These are phyloP conservation scores for Bipolaris cookei DNA, from an alignment of 2,329 filamentous ascomycete genomes.

Conservation along the genomic window DNA sequence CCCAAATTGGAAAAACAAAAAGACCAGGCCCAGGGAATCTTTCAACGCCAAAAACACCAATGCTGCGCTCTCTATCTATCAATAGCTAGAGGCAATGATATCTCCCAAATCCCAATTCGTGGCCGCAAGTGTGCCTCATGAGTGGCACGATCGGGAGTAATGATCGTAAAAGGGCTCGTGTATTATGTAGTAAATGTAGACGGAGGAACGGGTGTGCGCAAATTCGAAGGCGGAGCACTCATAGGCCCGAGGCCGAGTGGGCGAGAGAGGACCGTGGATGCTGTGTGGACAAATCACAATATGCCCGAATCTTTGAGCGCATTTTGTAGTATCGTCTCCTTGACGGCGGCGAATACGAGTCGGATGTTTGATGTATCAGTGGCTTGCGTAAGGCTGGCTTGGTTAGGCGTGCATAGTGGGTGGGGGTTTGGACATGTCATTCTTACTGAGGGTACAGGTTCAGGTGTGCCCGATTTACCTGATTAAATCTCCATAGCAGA, in stretches of 20 bases:
- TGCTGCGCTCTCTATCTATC: conserved; percentile 44
- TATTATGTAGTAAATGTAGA: conserved; percentile 45
- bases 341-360: conserved; percentile 95
- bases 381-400: conserved; percentile 88
- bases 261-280: conserved; percentile 33
- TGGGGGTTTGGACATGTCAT: background rate
- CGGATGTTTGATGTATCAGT: conserved; percentile 99
- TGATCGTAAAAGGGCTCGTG: conserved; percentile 45
- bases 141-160: conserved; percentile 36
- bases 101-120: conserved; percentile 46
- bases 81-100: conserved; percentile 47
- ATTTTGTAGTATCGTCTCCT: conserved; percentile 98
- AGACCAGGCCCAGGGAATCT: conserved; percentile 35
- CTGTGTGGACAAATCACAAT: conserved; percentile 55
- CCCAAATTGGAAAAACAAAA: conserved; percentile 12
- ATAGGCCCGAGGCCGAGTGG: conserved; percentile 41
- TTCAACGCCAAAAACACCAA: conserved; percentile 47
- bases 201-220: conserved; percentile 15
- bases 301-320: conserved; percentile 98
- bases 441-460: conserved; percentile 90
- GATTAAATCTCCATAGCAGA: conserved; percentile 96
- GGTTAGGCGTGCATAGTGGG: conserved; percentile 11
- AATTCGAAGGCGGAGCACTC: conserved; percentile 11
- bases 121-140: conserved; percentile 39
- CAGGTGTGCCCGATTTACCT: conserved; percentile 94